These are phyloP conservation scores for Morella rubra DNA, from an alignment of 306 rosid species.

Conservation along the genomic window DNA sequence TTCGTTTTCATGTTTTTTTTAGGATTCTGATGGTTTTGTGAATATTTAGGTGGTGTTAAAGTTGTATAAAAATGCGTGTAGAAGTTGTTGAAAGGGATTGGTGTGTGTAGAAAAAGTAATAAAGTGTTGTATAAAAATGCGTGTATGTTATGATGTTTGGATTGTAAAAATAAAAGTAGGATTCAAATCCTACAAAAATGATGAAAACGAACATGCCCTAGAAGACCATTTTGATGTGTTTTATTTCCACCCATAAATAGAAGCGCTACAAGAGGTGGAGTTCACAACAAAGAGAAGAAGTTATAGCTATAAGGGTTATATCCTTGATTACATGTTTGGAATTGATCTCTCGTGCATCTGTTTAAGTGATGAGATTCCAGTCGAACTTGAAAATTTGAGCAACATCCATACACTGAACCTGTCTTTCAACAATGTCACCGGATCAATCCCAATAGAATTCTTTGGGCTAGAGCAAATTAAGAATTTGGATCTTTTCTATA, in stretches of 20 bases:
- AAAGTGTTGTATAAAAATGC: too few relatives aligned
- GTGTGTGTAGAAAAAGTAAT: too few relatives aligned
- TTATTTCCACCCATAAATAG: accelerated
- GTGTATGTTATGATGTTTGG: too few relatives aligned
- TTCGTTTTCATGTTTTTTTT: too few relatives aligned
- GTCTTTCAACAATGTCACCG: not conserved
- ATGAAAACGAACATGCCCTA: too few relatives aligned
- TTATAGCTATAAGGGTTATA: not conserved
- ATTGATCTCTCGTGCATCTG: not conserved
- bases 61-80: too few relatives aligned
- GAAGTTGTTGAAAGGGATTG: too few relatives aligned
- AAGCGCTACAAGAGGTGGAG: not conserved
- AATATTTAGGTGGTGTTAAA: too few relatives aligned
- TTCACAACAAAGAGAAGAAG: not conserved
- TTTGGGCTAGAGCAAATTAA: not conserved
- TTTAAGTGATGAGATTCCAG: not conserved
- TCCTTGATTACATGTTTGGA: not conserved
- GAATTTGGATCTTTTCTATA: not conserved
- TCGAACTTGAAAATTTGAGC: not conserved
- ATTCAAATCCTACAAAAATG: not conserved
- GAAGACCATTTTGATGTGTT: too few relatives aligned
- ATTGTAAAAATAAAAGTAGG: too few relatives aligned
- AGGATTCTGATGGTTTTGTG: too few relatives aligned
- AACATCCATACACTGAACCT: not conserved
- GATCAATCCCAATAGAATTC: not conserved